These are phyloP conservation scores for Fusarium tanahbumbuense DNA, from an alignment of 2,329 filamentous ascomycete genomes.

Conservation along the genomic window DNA sequence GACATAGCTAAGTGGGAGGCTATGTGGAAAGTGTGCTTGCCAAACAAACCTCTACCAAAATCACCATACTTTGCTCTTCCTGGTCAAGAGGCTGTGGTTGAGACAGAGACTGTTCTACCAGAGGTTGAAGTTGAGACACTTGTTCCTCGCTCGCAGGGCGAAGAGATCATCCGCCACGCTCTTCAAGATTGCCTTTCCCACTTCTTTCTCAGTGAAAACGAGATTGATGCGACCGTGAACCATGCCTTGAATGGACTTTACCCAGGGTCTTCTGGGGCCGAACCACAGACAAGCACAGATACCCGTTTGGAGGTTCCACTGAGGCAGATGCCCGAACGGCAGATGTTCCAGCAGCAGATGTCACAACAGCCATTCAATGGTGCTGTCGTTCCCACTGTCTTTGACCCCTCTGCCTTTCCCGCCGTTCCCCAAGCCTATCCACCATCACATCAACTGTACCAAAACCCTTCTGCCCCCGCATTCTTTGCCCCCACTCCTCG, in stretches of 20 bases:
- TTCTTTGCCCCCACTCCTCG: background rate
- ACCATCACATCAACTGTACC: background rate
- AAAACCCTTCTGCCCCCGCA: background rate
- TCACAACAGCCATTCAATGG: background rate
- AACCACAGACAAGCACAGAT: constrained; percentile 3
- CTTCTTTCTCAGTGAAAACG: background rate
- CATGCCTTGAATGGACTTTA: constrained; percentile 2
- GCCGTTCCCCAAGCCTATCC: background rate
- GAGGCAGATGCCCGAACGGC: background rate
- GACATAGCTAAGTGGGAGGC: background rate
- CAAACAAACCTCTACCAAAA: background rate
- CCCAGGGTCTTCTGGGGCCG: background rate
- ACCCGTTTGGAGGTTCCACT: background rate
- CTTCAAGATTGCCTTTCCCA: background rate
- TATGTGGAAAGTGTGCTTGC: background rate
- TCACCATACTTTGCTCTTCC: background rate
- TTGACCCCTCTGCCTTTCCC: background rate
- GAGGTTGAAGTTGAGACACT: constrained; percentile 4
- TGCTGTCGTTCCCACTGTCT: background rate
- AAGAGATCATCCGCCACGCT: background rate
- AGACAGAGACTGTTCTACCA: background rate
- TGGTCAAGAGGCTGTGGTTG: constrained; percentile 1
- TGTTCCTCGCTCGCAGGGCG: background rate
- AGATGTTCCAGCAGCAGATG: background rate
- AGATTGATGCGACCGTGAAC: background rate